A percentile compares a stretch with the other conserved stretches of the same genome.
Evolutionary conservation across 2,329 filamentous ascomycete species (phyloP).

Genomic region (Penicillium frequentans): DNA sequence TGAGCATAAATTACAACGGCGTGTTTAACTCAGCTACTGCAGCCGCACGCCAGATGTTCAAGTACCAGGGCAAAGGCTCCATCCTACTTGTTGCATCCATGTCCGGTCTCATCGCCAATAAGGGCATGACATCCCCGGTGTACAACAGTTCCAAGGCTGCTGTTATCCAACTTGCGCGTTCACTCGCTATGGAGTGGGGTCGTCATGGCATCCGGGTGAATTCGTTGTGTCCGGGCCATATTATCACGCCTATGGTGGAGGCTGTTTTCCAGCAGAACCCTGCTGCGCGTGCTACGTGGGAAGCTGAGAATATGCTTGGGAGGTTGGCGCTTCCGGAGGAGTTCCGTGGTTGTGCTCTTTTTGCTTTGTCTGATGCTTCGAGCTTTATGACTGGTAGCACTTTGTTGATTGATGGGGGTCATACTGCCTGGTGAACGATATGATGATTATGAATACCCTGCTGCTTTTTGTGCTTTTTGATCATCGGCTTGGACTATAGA

Average conservation of each 20-base stretch:
- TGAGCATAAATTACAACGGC: conserved; percentile 53
- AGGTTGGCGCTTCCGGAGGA: conserved; percentile 57
- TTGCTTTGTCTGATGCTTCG: conserved; percentile 66
- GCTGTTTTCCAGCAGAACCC: conserved; percentile 74
- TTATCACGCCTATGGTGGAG: conserved; percentile 73
- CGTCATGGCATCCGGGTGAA: conserved; percentile 55
- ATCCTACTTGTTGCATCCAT: conserved; percentile 54
- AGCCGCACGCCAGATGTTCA: conserved; percentile 51
- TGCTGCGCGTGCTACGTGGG: conserved; percentile 51
- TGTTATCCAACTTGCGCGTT: conserved; percentile 53
- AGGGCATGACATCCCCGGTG: conserved; percentile 42
- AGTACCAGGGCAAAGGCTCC: conserved; percentile 49
- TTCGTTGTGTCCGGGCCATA: conserved; percentile 54
- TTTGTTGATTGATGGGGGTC: conserved; percentile 70
- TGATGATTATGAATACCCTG: not conserved
- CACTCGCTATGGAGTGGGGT: conserved; percentile 56
- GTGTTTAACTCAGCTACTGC: conserved; percentile 51
- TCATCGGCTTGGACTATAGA: not conserved
- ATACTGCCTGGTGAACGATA: conserved; percentile 48
- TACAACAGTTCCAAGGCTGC: conserved; percentile 59
- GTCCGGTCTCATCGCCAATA: conserved; percentile 52
- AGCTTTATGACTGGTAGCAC: conserved; percentile 71
- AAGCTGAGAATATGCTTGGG: conserved; percentile 53
- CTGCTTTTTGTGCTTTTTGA: not conserved
- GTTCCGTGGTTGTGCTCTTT: conserved; percentile 66